Percentiles rank a stretch among this genome's conserved stretches.
Evolutionary conservation across 352 stramenopile species (phyloP).

Genomic region (Pythium scleroteichum): DNA sequence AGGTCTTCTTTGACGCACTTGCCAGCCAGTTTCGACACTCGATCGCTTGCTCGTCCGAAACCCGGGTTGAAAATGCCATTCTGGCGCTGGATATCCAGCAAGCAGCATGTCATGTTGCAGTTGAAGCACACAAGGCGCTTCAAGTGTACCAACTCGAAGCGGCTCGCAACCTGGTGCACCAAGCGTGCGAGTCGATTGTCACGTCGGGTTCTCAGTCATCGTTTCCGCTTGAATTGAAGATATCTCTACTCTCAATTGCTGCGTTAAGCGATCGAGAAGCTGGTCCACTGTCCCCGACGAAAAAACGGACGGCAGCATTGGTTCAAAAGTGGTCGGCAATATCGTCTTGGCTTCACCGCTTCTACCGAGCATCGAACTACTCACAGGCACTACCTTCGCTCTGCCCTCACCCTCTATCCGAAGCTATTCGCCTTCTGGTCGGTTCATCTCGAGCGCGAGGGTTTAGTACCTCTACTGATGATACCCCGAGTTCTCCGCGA

Average conservation of each 20-base stretch:
- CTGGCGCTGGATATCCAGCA: slow-evolving; percentile 11
- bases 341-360: slow-evolving; percentile 59
- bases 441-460: neutral
- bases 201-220: slow-evolving; percentile 44
- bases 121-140: slow-evolving; percentile 15
- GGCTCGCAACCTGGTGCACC: slow-evolving; percentile 21
- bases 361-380: slow-evolving; percentile 63
- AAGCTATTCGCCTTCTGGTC: slow-evolving; percentile 26
- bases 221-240: slow-evolving; percentile 67
- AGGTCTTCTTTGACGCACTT: slow-evolving; percentile 24
- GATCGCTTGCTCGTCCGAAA: slow-evolving; percentile 11
- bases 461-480: neutral
- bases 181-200: slow-evolving; percentile 29
- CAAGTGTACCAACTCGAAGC: slow-evolving; percentile 22
- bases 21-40: slow-evolving; percentile 23
- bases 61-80: slow-evolving; percentile 25
- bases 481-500: slow-evolving; percentile 1
- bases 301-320: slow-evolving; percentile 19
- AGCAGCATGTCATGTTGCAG: slow-evolving; percentile 5
- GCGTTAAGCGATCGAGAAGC: slow-evolving; percentile 17
- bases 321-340: slow-evolving; percentile 31
- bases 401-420: slow-evolving; percentile 28
- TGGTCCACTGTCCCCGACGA: slow-evolving; percentile 11
- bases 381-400: slow-evolving; percentile 22
- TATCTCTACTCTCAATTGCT: slow-evolving; percentile 48